Percentiles rank a stretch among this genome's conserved stretches.
Evolutionary conservation across 179 eudicot species (phyloP).

Genomic region (Spergularia azorica): DNA sequence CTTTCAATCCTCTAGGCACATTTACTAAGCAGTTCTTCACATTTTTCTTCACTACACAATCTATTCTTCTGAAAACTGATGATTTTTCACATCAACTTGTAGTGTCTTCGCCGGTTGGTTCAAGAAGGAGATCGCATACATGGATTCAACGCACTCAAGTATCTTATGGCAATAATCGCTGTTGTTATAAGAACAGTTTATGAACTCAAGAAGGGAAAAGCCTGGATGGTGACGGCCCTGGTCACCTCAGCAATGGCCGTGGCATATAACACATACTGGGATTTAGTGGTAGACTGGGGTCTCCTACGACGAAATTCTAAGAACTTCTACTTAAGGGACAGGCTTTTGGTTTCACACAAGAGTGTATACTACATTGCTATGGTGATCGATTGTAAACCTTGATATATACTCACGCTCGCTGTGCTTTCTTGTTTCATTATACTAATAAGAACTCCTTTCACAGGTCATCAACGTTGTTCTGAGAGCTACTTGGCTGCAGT

Average conservation of each 20-base stretch:
- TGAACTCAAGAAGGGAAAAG: conserved; percentile 39
- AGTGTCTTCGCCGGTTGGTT: conserved; percentile 67
- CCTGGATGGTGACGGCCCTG: conserved; percentile 57
- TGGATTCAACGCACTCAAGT: conserved; percentile 57
- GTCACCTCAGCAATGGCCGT: conserved; percentile 55
- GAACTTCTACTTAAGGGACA: conserved; percentile 52
- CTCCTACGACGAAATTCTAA: conserved; percentile 52
- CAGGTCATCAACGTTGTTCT: conserved; percentile 58
- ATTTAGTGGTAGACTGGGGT: conserved; percentile 68
- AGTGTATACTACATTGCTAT: conserved; percentile 59
- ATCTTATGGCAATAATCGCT: conserved; percentile 64
- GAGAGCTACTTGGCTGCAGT: conserved; percentile 76
- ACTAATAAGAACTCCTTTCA: conserved; percentile 24
- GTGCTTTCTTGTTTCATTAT: not conserved
- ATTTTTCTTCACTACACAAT: not conserved
- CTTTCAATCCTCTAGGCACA: conserved; percentile 1
- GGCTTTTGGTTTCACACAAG: conserved; percentile 48
- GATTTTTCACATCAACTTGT: conserved; percentile 15
- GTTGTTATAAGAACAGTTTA: conserved; percentile 55
- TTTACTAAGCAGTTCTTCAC: not conserved
- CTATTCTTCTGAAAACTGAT: not conserved
- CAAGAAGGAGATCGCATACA: conserved; percentile 55
- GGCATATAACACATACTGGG: conserved; percentile 62
- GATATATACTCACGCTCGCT: not conserved
- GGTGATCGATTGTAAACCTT: conserved; percentile 36